Evolutionary conservation across 179 eudicot genomes (phyloP).

Genomic region (Drosera spatulata): DNA sequence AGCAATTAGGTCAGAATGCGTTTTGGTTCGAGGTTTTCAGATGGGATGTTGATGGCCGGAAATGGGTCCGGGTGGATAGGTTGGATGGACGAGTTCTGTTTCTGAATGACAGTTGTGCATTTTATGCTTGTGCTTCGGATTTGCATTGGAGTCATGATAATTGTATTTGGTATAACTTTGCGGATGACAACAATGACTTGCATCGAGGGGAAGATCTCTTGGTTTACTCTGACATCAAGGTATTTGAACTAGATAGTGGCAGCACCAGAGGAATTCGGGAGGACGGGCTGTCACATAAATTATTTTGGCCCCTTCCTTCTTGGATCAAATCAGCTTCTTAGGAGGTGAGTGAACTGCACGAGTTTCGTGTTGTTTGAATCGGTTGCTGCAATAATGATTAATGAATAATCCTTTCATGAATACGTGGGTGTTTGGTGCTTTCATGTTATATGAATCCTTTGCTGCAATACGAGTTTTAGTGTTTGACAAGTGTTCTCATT

Average conservation of each 20-base stretch:
- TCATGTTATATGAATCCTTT: too few relatives aligned
- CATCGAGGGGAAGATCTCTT: constrained; percentile 31
- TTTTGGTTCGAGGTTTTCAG: constrained; percentile 54
- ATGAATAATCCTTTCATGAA: too few relatives aligned
- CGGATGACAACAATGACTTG: constrained; percentile 17
- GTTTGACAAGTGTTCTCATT: too few relatives aligned
- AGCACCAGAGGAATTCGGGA: constrained; percentile 26
- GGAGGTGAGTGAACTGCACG: constrained; percentile 10
- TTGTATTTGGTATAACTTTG: constrained; percentile 47
- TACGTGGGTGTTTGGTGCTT: too few relatives aligned
- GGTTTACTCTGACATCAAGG: constrained; percentile 40
- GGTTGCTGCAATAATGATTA: too few relatives aligned
- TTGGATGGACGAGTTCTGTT: constrained; percentile 59
- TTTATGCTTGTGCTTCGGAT: constrained; percentile 45
- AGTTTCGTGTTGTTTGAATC: too few relatives aligned
- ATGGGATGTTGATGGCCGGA: constrained; percentile 29
- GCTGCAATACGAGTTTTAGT: too few relatives aligned
- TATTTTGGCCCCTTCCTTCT: constrained; percentile 81
- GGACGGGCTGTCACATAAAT: constrained; percentile 30
- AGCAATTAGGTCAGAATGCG: constrained; percentile 32
- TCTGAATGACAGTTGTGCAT: constrained; percentile 50
- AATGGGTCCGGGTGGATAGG: constrained; percentile 53
- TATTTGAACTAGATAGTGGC: constrained; percentile 56
- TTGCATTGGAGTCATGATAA: constrained; percentile 44
- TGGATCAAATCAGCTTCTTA: constrained; percentile 36